Conservation (phyloP, 345 rosid genomes). For the Eucalyptus marginata region DNA sequence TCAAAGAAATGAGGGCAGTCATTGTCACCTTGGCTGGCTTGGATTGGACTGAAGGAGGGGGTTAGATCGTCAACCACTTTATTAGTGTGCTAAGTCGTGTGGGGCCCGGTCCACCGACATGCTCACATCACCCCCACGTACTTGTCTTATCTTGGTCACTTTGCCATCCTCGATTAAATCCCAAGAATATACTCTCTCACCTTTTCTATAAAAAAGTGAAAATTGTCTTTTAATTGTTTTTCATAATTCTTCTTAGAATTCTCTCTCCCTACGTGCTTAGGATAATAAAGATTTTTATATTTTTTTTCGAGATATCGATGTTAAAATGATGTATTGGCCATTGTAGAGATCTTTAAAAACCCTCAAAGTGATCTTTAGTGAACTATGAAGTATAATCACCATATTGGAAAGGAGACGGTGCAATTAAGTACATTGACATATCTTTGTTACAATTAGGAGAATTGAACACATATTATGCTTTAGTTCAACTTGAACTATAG, state of each 20-base stretch:
- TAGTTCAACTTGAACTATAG: not conserved
- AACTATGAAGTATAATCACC: not conserved
- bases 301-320: not conserved
- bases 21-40: not conserved
- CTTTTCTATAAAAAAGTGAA: not conserved
- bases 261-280: not conserved
- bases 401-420: not conserved
- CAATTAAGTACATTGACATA: not conserved
- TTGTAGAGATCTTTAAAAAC: not conserved
- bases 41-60: not conserved
- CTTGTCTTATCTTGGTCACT: not conserved
- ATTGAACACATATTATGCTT: not conserved
- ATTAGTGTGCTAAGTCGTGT: not conserved
- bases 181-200: not conserved
- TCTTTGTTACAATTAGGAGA: not conserved
- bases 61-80: not conserved
- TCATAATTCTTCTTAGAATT: not conserved
- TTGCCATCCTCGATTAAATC: not conserved
- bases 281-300: not conserved
- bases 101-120: not conserved
- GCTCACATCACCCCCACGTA: not conserved
- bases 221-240: not conserved
- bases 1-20: not conserved
- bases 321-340: not conserved
- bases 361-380: not conserved